Conservation (phyloP, 1,284 basidiomycete genomes). For the Malassezia yamatoensis region DNA sequence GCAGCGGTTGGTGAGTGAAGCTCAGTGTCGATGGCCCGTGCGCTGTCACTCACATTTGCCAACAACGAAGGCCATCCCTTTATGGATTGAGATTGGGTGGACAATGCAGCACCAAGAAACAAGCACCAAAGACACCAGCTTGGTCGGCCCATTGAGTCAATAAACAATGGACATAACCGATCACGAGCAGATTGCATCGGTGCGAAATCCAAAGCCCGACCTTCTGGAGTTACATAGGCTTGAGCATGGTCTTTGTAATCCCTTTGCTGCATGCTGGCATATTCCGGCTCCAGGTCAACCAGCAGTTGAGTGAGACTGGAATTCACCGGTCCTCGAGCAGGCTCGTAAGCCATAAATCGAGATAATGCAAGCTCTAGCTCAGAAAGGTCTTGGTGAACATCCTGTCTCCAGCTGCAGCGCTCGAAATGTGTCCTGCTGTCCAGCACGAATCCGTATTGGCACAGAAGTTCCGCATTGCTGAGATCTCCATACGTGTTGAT, state of each 20-base stretch:
- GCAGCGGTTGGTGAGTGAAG: background rate
- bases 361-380: background rate
- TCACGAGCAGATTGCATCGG: background rate
- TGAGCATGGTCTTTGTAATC: background rate
- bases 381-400: slow-evolving; percentile 11
- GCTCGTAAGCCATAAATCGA: background rate
- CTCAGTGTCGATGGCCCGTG: background rate
- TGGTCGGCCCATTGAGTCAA: slow-evolving; percentile 4
- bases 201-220: background rate
- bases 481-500: slow-evolving; percentile 40
- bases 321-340: background rate
- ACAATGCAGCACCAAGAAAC: background rate
- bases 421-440: slow-evolving; percentile 35
- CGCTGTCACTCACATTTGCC: background rate
- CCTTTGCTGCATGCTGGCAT: background rate
- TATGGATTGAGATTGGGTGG: background rate
- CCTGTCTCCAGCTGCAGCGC: slow-evolving; percentile 23
- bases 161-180: slow-evolving; percentile 2
- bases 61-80: background rate
- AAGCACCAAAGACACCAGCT: slow-evolving; percentile 13
- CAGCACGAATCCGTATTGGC: slow-evolving; percentile 36
- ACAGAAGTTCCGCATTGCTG: slow-evolving; percentile 30
- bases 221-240: background rate
- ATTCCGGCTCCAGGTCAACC: background rate
- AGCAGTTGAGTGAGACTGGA: background rate